Evolutionary conservation across 1,284 basidiomycete species (phyloP), one percentile per base, ranked within the genome.

Genomic region (Rhizoctonia solani): DNA sequence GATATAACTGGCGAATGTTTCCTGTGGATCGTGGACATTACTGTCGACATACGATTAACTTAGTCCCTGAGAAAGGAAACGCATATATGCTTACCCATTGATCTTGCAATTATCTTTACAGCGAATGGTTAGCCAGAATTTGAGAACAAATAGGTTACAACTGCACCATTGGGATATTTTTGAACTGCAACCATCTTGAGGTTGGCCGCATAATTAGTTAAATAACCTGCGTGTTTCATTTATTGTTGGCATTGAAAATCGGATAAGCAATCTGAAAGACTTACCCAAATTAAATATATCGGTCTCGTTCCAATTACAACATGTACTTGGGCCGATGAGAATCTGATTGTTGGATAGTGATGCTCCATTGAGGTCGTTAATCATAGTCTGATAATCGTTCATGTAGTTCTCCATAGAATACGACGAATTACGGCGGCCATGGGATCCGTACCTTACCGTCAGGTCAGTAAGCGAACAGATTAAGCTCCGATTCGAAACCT

Each of bases 251-350:
- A n/a, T n/a, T n/a, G n/a, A n/a, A n/a, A n/a, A n/a, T n/a, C n/a
- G n/a, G n/a, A n/a, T n/a, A n/a, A n/a, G n/a, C n/a, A n/a, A n/a
- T n/a, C n/a, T n/a, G n/a, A n/a, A n/a, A n/a, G n/a, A n/a, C n/a
- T 25, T 42, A 58, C 39, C 55, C 39, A 58, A 11, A 11, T 46
- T 58, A 42, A 46, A 58, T 13, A 58, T n/a, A 29, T 58, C 41
- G 25, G 55, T 58, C 55, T 44, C 39, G 55, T 30, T 73, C 74
- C 68, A 80, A 76, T 75, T 61, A 67, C 79, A 80, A 71, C 79
- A 80, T 13, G 77, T 72, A 16, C 75, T 75, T 2, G 79, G 79
- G 21, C 77, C 79, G 21, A 78, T 68, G 44, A 79, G 74, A 8
- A 73, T 72, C 4, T 58, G 67, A 6, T 69, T 53, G 52, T 74